A percentile compares a stretch with the other conserved stretches of the same genome.
phyloP scores from a whole-genome alignment of 345 rosid species.

The Ceriops tagal region DNA sequence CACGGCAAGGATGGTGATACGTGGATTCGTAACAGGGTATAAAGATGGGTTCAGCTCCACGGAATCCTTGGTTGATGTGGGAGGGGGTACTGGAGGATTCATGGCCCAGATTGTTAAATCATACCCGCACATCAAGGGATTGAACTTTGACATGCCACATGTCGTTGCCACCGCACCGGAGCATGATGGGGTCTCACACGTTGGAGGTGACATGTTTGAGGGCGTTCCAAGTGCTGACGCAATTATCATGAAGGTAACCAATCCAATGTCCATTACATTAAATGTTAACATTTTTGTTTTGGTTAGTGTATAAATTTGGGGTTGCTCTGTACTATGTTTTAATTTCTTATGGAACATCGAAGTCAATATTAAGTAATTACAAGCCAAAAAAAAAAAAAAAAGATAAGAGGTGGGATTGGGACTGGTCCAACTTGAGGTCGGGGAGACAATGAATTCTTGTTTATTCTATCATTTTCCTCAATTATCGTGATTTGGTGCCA shows the following conservation, averaged over 20 bases:
- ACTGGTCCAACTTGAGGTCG: too few relatives aligned
- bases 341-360: too few relatives aligned
- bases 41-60: slow-evolving; percentile 22
- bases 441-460: too few relatives aligned
- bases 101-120: slow-evolving; percentile 26
- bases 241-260: slow-evolving; percentile 25
- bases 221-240: slow-evolving; percentile 34
- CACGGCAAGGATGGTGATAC: slow-evolving; percentile 18
- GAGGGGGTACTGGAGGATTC: slow-evolving; percentile 32
- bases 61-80: slow-evolving; percentile 32
- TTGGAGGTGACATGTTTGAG: slow-evolving; percentile 39
- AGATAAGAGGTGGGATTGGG: too few relatives aligned
- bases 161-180: slow-evolving; percentile 32
- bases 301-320: too few relatives aligned
- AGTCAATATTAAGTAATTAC: too few relatives aligned
- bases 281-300: not conserved
- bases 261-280: not conserved
- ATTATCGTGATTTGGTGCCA: too few relatives aligned
- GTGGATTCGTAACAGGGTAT: slow-evolving; percentile 17
- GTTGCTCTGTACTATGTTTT: too few relatives aligned
- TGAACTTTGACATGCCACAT: slow-evolving; percentile 43
- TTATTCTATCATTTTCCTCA: too few relatives aligned
- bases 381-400: too few relatives aligned
- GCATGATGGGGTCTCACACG: slow-evolving; percentile 22
- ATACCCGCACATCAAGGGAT: slow-evolving; percentile 29